Evolutionary conservation across 169 alveolate species (phyloP).

Genomic region (Eimeria nieschulzi): DNA sequence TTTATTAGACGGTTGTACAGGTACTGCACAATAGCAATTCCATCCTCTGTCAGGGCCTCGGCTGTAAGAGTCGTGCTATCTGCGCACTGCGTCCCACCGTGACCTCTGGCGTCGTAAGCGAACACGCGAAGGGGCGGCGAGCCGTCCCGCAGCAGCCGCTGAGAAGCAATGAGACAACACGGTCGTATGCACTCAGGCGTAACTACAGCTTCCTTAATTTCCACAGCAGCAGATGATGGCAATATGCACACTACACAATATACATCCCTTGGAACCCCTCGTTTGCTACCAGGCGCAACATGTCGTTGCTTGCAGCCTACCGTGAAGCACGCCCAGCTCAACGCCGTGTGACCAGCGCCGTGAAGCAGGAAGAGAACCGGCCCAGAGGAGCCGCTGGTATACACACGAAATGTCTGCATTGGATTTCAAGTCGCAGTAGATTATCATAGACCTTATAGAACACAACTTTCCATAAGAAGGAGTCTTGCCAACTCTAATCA

Average conservation of each 20-base stretch:
- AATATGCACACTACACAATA: neutral
- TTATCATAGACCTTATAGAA: neutral
- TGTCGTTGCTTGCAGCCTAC: slow-evolving; percentile 19
- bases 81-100: slow-evolving; percentile 71
- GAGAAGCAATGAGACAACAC: neutral
- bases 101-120: slow-evolving; percentile 73
- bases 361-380: slow-evolving; percentile 70
- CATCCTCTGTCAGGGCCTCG: slow-evolving; percentile 56
- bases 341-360: slow-evolving; percentile 72
- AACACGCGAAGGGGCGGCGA: slow-evolving; percentile 57
- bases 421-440: neutral
- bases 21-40: slow-evolving; percentile 64
- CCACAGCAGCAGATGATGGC: neutral
- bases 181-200: neutral
- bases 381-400: slow-evolving; percentile 65
- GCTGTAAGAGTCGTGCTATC: slow-evolving; percentile 65
- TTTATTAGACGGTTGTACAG: slow-evolving; percentile 13
- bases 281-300: neutral
- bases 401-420: slow-evolving; percentile 69
- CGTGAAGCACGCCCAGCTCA: slow-evolving; percentile 72
- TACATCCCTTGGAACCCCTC: neutral
- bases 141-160: slow-evolving; percentile 59
- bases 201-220: neutral
- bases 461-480: neutral
- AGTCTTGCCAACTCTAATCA: too few relatives aligned